A percentile compares a stretch with the other conserved stretches of the same genome.
Conservation (phyloP, 2,329 filamentous ascomycete genomes). For the Beauveria medogensis region DNA sequence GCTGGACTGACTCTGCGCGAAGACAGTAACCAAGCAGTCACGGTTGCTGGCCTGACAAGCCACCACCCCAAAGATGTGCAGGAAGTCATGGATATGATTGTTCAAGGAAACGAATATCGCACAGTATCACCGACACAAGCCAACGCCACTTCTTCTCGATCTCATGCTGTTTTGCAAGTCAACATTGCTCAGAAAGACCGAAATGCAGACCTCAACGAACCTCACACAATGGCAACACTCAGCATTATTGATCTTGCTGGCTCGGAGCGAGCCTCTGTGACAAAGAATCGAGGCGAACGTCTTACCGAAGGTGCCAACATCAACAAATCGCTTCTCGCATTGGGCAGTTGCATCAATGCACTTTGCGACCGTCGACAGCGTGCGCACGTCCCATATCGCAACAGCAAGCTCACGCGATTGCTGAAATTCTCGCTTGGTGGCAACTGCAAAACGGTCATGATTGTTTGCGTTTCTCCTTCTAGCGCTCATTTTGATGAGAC, state of each 20-base stretch:
- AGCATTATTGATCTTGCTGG: constrained; percentile 97
- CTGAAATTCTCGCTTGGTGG: constrained; percentile 96
- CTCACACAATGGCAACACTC: constrained; percentile 94
- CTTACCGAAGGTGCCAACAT: constrained; percentile 95
- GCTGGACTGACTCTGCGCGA: constrained; percentile 85
- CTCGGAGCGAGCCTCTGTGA: constrained; percentile 90
- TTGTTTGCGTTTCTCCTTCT: constrained; percentile 94
- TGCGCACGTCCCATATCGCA: constrained; percentile 93
- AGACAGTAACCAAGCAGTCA: constrained; percentile 87
- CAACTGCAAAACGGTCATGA: constrained; percentile 99
- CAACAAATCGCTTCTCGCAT: constrained; percentile 92
- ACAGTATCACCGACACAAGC: constrained; percentile 96
- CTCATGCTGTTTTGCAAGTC: constrained; percentile 94
- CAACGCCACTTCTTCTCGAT: constrained; percentile 94
- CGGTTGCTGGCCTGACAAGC: constrained; percentile 82
- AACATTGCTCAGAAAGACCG: constrained; percentile 92
- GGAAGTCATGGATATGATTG: constrained; percentile 99
- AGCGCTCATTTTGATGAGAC: constrained; percentile 97
- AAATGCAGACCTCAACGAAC: constrained; percentile 86
- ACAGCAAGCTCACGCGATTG: constrained; percentile 91
- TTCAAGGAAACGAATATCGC: constrained; percentile 85
- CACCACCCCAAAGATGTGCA: constrained; percentile 86
- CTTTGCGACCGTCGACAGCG: constrained; percentile 86
- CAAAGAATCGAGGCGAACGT: constrained; percentile 89
- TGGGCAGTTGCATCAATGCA: constrained; percentile 97